Conservation (phyloP, 78 protist species). For the slime mould (Dictyostelium discoideum) region DNA sequence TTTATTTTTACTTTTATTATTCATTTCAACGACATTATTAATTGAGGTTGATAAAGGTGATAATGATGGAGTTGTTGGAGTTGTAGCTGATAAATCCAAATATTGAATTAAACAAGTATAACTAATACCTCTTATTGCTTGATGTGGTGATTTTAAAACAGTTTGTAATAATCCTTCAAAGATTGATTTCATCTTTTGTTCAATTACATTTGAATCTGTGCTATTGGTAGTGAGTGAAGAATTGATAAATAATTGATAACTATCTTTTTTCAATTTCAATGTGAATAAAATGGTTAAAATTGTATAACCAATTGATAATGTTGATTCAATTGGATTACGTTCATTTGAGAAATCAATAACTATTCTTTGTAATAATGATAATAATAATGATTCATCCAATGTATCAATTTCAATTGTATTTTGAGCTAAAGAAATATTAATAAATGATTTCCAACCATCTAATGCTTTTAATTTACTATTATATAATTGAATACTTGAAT, state of each 20-base stretch:
- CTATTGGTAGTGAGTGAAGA: neutral
- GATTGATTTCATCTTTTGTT: constrained; percentile 51
- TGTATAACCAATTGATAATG: constrained; percentile 44
- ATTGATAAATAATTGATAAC: neutral
- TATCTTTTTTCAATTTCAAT: constrained; percentile 27
- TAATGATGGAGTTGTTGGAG: neutral
- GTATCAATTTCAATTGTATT: neutral
- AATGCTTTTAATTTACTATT: constrained; percentile 20
- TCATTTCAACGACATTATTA: neutral
- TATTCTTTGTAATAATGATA: constrained; percentile 17
- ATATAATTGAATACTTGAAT: neutral
- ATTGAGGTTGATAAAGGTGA: neutral
- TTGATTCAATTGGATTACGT: constrained; percentile 5
- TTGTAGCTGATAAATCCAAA: neutral
- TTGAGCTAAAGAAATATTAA: constrained; percentile 10
- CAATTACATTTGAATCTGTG: neutral
- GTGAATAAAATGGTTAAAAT: constrained; percentile 4
- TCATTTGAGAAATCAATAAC: constrained; percentile 50
- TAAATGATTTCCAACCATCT: constrained; percentile 58
- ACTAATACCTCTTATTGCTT: constrained; percentile 65
- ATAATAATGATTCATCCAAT: constrained; percentile 18
- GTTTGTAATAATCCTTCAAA: constrained; percentile 46
- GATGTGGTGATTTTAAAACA: constrained; percentile 48
- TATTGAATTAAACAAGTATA: constrained; percentile 49
- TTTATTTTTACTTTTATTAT: neutral